Evolutionary conservation across 2,329 filamentous ascomycete genomes (phyloP).

Genomic region (Ceratocystis huliohia): DNA sequence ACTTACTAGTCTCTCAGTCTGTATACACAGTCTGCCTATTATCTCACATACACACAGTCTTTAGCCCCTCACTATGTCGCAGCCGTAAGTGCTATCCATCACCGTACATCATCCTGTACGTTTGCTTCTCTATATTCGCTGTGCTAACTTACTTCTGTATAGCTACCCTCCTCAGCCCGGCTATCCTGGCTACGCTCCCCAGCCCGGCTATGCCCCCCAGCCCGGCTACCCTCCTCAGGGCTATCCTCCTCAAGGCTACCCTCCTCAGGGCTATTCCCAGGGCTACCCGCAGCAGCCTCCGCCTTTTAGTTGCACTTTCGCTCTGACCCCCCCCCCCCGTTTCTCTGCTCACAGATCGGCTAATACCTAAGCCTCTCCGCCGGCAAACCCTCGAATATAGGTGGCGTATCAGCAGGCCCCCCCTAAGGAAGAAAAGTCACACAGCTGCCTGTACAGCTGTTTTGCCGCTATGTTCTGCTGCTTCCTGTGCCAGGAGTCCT

Average conservation of each 20-base stretch:
- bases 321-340: neutral
- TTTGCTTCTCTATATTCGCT: neutral
- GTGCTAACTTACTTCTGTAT: constrained; percentile 8
- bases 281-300: constrained; percentile 24
- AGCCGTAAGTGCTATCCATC: constrained; percentile 11
- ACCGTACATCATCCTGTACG: neutral
- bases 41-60: neutral
- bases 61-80: constrained; percentile 8
- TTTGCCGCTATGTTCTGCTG: constrained; percentile 35
- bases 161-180: constrained; percentile 23
- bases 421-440: constrained; percentile 30
- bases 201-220: constrained; percentile 24
- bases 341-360: neutral
- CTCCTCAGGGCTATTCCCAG: constrained; percentile 20
- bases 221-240: constrained; percentile 23
- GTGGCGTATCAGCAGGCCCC: constrained; percentile 30
- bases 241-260: constrained; percentile 24
- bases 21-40: neutral
- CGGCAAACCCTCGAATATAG: constrained; percentile 21
- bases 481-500: constrained; percentile 34
- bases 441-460: constrained; percentile 33
- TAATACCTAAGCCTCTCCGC: neutral
- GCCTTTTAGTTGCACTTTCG: neutral
- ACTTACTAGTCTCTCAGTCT: neutral
- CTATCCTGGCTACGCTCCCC: constrained; percentile 21